Evolutionary conservation across 2,329 filamentous ascomycete genomes (phyloP).

Genomic region (Ceratocystis eucalypticola): DNA sequence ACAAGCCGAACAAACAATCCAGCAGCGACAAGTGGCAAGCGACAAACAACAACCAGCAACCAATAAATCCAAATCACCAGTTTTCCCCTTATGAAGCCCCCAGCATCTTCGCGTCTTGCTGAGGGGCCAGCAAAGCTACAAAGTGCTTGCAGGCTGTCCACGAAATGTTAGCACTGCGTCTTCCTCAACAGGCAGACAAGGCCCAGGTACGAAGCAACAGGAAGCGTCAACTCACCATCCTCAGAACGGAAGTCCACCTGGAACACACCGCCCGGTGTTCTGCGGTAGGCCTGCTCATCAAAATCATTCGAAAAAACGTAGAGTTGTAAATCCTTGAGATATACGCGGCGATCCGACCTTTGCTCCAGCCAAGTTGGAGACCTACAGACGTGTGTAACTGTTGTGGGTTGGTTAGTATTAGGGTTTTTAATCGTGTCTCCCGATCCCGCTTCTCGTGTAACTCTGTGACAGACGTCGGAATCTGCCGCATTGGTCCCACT

Average conservation of each 20-base stretch:
- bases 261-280: slow-evolving; percentile 35
- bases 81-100: too few relatives aligned
- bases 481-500: background rate
- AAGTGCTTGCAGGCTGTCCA: background rate
- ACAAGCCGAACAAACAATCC: background rate
- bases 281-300: slow-evolving; percentile 38
- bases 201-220: background rate
- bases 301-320: slow-evolving; percentile 48
- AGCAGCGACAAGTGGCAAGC: background rate
- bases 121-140: background rate
- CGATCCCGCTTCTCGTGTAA: background rate
- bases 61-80: too few relatives aligned
- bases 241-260: slow-evolving; percentile 38
- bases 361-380: slow-evolving; percentile 39
- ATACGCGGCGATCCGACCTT: slow-evolving; percentile 34
- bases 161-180: background rate
- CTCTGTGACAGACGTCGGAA: too few relatives aligned
- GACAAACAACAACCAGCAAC: background rate
- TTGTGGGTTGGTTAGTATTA: background rate
- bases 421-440: background rate
- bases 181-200: background rate
- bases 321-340: slow-evolving; percentile 40
- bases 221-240: slow-evolving; percentile 24
- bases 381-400: slow-evolving; percentile 40
- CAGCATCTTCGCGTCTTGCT: background rate